Percentiles rank a stretch among this genome's conserved stretches.
Evolutionary conservation across 257 asterid genomes (phyloP).

Genomic region (Ophiorrhiza pumila): DNA sequence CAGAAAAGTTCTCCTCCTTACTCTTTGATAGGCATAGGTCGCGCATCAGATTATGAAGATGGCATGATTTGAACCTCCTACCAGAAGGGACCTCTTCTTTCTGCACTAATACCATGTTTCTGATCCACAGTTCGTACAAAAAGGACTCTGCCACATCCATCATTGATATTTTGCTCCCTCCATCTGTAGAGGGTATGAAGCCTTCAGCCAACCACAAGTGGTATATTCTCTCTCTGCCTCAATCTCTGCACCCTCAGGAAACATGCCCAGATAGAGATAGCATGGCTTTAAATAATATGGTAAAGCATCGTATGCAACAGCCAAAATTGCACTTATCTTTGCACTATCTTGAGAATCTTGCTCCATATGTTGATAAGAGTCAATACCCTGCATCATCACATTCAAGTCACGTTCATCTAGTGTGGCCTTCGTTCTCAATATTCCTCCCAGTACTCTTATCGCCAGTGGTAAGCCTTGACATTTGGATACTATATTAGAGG

Average conservation of each 20-base stretch:
- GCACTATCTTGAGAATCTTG: not conserved
- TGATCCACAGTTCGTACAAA: not conserved
- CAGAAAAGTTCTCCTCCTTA: not conserved
- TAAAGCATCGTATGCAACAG: not conserved
- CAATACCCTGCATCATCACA: not conserved
- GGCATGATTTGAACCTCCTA: not conserved
- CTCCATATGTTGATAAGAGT: not conserved
- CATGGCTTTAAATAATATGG: not conserved
- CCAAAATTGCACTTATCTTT: not conserved
- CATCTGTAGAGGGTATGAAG: not conserved
- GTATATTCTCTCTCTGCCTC: not conserved
- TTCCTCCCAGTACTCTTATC: not conserved
- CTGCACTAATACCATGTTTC: not conserved
- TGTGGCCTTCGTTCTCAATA: not conserved
- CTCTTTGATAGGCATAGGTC: not conserved
- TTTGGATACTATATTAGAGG: not conserved
- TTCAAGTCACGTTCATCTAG: not conserved
- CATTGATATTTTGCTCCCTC: not conserved
- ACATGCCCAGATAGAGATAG: not conserved
- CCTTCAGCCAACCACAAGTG: not conserved
- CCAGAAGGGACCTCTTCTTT: not conserved
- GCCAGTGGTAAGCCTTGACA: constrained; percentile 7
- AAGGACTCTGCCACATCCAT: not conserved
- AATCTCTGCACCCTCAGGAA: not conserved
- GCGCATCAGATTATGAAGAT: not conserved